Evolutionary conservation across 2,329 filamentous ascomycete species (phyloP), one percentile per base, ranked within the genome.

Genomic region (Catunica adiposa): DNA sequence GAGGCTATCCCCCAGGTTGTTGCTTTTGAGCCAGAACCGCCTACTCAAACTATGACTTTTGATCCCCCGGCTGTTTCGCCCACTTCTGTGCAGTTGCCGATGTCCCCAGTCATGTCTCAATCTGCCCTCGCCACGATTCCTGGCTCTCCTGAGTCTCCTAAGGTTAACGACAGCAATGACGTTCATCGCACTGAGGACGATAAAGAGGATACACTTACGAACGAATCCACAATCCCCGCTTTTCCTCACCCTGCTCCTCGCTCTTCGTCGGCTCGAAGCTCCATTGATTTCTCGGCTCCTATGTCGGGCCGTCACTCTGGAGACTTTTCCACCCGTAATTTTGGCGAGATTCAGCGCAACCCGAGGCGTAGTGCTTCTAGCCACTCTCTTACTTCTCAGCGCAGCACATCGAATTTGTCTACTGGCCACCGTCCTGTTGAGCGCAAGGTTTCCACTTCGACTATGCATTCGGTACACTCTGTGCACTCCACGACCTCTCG

Each of bases 71-170:
- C 31, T 25, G 20, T 52, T 17, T 38, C 31, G 23, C 50, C 50
- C 14, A 14, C 50, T 37, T 22, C 23, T 3, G 31, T 52, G 11
- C 50, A 52, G 34, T 15, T 37, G 6, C 50, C 31, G 15, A 52
- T 52, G 50, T 52, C 50, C 15, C 50, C 50, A 5, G 31, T 23
- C n/a, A 37, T 52, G 20, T 15, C 2, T 22, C 50, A 22, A 22
- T 22, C 31, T 20, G 22, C 29, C 11, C 53, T 58, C 22, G 53
- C 40, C 8, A 47, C 56, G 2, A 58, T 58, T 34, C 56, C 56
- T 23, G 56, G 56, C 31, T 58, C 56, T 14, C 56, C 56, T 20
- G 53, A 55, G 25, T 58, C 56, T 20, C 56, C 31, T 3, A 29
- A 51, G 42, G 6, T 51, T 3, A 25, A 40, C 17, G 20, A 26